Conservation (phyloP, 2,329 filamentous ascomycete genomes). For the Sporothrix luriei region DNA sequence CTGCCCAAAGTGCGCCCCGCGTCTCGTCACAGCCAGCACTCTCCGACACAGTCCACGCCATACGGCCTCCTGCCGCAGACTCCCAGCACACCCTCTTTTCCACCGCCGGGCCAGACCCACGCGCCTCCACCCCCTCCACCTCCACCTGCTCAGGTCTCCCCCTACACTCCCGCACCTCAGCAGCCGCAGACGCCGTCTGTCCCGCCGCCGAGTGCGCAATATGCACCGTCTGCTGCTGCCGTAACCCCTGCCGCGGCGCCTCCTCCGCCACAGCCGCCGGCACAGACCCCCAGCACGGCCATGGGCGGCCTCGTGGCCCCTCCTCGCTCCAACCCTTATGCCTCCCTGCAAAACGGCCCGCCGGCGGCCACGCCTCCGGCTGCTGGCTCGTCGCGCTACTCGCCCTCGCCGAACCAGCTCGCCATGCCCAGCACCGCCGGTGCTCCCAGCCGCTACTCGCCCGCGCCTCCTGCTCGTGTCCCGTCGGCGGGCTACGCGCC, state of each 20-base stretch:
- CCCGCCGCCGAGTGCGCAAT: constrained; percentile 37
- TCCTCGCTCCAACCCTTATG: constrained; percentile 57
- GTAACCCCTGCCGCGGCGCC: background rate
- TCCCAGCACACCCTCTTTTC: background rate
- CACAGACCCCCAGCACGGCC: constrained; percentile 17
- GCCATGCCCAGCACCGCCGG: constrained; percentile 45
- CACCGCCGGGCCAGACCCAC: constrained; percentile 29
- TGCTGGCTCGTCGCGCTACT: constrained; percentile 57
- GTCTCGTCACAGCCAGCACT: constrained; percentile 56
- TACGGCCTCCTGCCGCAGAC: constrained; percentile 36
- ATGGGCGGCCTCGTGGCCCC: constrained; percentile 52
- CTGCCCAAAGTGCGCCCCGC: constrained; percentile 62
- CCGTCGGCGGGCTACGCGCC: constrained; percentile 47
- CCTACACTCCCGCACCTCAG: constrained; percentile 33
- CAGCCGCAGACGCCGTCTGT: constrained; percentile 38
- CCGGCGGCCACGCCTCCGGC: constrained; percentile 37
- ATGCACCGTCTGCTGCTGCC: constrained; percentile 31
- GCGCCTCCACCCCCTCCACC: constrained; percentile 16
- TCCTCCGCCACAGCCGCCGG: background rate
- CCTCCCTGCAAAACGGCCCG: constrained; percentile 46
- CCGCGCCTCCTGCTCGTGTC: constrained; percentile 49
- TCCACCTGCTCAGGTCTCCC: constrained; percentile 36
- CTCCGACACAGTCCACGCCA: constrained; percentile 47
- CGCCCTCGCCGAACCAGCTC: constrained; percentile 56
- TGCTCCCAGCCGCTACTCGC: constrained; percentile 58